phyloP scores from a whole-genome alignment of 441 rosid genomes.

The Biscutella laevigata region DNA sequence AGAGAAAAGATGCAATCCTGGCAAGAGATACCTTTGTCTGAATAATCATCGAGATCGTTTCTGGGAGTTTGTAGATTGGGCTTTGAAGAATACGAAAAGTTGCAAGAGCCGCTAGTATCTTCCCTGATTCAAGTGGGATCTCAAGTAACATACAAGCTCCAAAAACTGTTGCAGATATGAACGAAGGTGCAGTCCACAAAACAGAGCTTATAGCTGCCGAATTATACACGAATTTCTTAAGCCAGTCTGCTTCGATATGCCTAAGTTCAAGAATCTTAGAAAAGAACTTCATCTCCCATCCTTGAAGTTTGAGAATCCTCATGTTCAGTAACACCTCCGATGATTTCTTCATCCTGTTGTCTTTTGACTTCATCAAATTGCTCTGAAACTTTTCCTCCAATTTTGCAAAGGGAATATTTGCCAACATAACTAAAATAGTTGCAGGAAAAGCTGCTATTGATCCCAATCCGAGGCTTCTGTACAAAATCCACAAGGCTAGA shows the following conservation, averaged over 20 bases:
- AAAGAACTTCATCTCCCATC: constrained; percentile 36
- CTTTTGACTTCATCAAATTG: constrained; percentile 31
- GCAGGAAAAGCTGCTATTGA: constrained; percentile 32
- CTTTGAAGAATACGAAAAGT: constrained; percentile 33
- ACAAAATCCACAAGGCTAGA: constrained; percentile 38
- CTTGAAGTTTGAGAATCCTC: constrained; percentile 36
- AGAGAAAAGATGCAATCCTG: constrained; percentile 34
- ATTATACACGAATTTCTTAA: constrained; percentile 22
- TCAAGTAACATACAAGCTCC: constrained; percentile 29
- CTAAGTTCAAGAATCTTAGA: constrained; percentile 27
- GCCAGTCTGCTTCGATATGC: constrained; percentile 26
- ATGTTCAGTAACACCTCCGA: constrained; percentile 31
- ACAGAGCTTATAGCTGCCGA: constrained; percentile 16
- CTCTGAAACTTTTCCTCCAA: constrained; percentile 30
- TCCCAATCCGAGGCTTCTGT: constrained; percentile 38
- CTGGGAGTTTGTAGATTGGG: constrained; percentile 33
- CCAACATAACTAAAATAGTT: constrained; percentile 27
- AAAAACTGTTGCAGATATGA: constrained; percentile 29
- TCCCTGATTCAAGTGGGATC: constrained; percentile 35
- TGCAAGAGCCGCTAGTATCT: constrained; percentile 36
- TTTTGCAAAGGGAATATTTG: constrained; percentile 33
- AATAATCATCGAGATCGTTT: constrained; percentile 32
- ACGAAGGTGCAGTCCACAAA: constrained; percentile 32
- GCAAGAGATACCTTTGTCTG: constrained; percentile 37
- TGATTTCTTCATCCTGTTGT: constrained; percentile 31